A percentile compares a stretch with the other conserved stretches of the same genome.
Evolutionary conservation across 345 rosid species (phyloP).

Genomic region (Gossypium sturtianum): DNA sequence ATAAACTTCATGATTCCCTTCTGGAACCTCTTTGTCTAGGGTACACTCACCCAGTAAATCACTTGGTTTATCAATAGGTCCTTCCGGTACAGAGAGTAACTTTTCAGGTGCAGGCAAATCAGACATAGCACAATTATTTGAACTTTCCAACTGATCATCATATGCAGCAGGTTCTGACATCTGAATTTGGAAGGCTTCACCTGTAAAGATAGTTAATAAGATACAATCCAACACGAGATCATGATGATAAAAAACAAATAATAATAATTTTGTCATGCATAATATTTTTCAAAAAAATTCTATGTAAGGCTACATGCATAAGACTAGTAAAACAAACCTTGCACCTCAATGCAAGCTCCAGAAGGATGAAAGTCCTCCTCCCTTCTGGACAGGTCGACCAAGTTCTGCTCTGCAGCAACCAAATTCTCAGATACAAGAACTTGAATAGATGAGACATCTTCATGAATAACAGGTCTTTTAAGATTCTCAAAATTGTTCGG

Average conservation of each 20-base stretch:
- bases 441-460: slow-evolving; percentile 18
- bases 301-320: slow-evolving; percentile 9
- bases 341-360: slow-evolving; percentile 30
- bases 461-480: slow-evolving; percentile 11
- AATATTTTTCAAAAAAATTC: too few relatives aligned
- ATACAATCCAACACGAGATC: slow-evolving; percentile 4
- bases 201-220: slow-evolving; percentile 11
- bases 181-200: slow-evolving; percentile 33
- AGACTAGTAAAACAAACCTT: slow-evolving; percentile 39
- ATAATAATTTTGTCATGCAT: not conserved
- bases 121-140: slow-evolving; percentile 27
- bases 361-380: slow-evolving; percentile 18
- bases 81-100: slow-evolving; percentile 56
- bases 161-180: slow-evolving; percentile 27
- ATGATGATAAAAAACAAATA: not conserved
- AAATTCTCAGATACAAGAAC: slow-evolving; percentile 15
- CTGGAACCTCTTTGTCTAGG: slow-evolving; percentile 47
- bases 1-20: slow-evolving; percentile 31
- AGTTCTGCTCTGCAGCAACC: slow-evolving; percentile 13
- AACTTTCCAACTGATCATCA: slow-evolving; percentile 34
- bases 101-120: slow-evolving; percentile 74
- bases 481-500: slow-evolving; percentile 21
- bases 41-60: slow-evolving; percentile 51
- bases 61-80: slow-evolving; percentile 34
- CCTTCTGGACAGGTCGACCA: slow-evolving; percentile 13